Percentiles rank a stretch among this genome's conserved stretches.
phyloP scores from a whole-genome alignment of 140 eudicot genomes.

The Bidens hawaiensis region DNA sequence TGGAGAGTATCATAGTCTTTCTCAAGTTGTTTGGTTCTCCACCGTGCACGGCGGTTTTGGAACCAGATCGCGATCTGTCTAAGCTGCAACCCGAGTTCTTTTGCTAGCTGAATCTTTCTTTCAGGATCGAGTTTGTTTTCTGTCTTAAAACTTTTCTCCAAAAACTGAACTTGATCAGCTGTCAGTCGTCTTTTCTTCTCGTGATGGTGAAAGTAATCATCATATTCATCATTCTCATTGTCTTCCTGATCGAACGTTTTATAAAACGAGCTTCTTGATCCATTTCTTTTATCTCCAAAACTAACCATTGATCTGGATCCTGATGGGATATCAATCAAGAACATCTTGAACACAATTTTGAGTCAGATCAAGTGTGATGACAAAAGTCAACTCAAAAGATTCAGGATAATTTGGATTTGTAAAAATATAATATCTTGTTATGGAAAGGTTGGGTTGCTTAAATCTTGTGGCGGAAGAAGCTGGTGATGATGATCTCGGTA shows the following conservation, averaged over 20 bases:
- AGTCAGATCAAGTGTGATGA: background rate
- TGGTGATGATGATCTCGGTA: conserved; percentile 76
- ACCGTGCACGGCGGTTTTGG: too few relatives aligned
- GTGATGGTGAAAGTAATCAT: conserved; percentile 67
- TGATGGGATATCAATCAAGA: conserved; percentile 8
- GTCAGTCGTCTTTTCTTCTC: conserved; percentile 81
- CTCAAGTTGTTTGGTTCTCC: too few relatives aligned
- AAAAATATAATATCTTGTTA: background rate
- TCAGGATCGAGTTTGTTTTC: conserved; percentile 86
- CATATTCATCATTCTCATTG: conserved; percentile 57
- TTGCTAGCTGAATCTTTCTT: too few relatives aligned
- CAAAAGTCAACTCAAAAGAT: conserved; percentile 19
- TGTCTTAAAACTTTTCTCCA: conserved; percentile 60
- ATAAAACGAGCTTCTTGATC: conserved; percentile 36
- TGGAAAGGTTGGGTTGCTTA: conserved; percentile 1
- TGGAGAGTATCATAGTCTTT: conserved; percentile 60
- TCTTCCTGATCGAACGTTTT: conserved; percentile 50
- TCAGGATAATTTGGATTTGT: background rate
- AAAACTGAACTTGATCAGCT: conserved; percentile 64
- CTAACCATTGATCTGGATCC: too few relatives aligned
- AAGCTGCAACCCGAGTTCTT: too few relatives aligned
- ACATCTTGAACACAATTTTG: background rate
- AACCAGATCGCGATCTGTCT: too few relatives aligned
- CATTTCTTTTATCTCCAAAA: conserved; percentile 45
- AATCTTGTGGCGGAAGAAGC: conserved; percentile 73